Base-by-base conservation (phyloP, 768 basidiomycete genomes). In the Tubosaeta sp. region DNA sequence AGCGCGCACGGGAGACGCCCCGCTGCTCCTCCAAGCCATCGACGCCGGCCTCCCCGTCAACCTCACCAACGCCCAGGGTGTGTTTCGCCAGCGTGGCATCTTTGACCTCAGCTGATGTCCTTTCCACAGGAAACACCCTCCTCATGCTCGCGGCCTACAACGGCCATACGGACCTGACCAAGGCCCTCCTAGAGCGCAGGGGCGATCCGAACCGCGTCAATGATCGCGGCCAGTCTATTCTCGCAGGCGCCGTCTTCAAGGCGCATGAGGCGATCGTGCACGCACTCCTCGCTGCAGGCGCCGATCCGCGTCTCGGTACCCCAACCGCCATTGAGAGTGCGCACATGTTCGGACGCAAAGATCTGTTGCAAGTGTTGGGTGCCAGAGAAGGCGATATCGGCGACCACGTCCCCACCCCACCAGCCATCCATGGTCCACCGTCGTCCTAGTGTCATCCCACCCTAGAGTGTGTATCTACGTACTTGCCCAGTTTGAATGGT, bases 221-320 rank as follows among this genome's bases (percentile, higher is more conserved):
- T 65, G 86, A 90, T 58, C 74, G 78, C 3, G 81, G 80, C 0
- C 89, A 91, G 59, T 83, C 85, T 8, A 82, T 87, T 22, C 71
- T 91, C 19, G 84, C 88, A 7, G 89, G 88, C 3, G 88, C 84
- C 0, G 80, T 90, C 0, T 91, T 89, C 72, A 91, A 91, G 66
- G 79, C 74, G 0, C 74, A 86, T 60, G 77, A 80, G 51, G 83
- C 80, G 7, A 74, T 89, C 43, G 84, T 86, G 1, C 73, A 72
- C n/a, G 69, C 72, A 1, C 75, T 91, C 27, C 65, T 79, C 22
- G 59, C 63, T 6, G 70, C 56, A 1, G 74, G 79, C 5, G 88
- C 88, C 0, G 79, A 90, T 67, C 85, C 88, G 2, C 72, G 83
- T 43, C 52, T 73, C 14, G 89, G 88, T 6, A 76, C 67, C 25